Evolutionary conservation across 768 basidiomycete species (phyloP).

Genomic region (Amanita jacksonii): DNA sequence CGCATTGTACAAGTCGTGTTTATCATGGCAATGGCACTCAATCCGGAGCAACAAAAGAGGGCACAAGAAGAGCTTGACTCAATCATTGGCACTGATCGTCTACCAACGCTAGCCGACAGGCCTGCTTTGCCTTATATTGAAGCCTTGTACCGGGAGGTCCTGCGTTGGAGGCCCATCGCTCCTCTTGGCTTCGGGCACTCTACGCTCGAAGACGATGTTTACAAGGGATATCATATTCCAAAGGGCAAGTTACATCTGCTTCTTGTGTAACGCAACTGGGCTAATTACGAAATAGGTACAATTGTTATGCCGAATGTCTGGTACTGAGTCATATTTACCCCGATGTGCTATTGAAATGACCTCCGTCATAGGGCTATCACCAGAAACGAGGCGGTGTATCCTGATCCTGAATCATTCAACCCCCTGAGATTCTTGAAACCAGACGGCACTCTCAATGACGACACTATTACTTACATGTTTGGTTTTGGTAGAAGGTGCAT

Average conservation of each 20-base stretch:
- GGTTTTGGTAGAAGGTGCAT: conserved; percentile 18
- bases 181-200: conserved; percentile 8
- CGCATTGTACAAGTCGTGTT: background rate
- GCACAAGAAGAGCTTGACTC: conserved; percentile 12
- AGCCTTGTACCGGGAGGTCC: conserved; percentile 16
- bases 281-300: background rate
- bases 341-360: background rate
- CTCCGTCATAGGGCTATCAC: conserved; percentile 8
- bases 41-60: conserved; percentile 14
- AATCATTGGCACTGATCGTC: conserved; percentile 19
- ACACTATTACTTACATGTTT: conserved; percentile 15
- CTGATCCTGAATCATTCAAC: conserved; percentile 3
- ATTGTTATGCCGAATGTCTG: conserved; percentile 3
- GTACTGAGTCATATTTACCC: background rate
- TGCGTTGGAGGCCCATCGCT: conserved; percentile 12
- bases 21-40: background rate
- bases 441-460: background rate
- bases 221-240: conserved; percentile 22
- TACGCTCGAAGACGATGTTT: conserved; percentile 14
- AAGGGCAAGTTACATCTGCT: conserved; percentile 12
- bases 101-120: conserved; percentile 20
- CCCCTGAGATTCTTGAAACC: background rate
- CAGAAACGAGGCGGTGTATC: conserved; percentile 11
- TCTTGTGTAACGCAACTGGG: background rate
- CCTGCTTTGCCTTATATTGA: conserved; percentile 18